phyloP scores from a whole-genome alignment of 257 asterid species.

The Solanum phureja region DNA sequence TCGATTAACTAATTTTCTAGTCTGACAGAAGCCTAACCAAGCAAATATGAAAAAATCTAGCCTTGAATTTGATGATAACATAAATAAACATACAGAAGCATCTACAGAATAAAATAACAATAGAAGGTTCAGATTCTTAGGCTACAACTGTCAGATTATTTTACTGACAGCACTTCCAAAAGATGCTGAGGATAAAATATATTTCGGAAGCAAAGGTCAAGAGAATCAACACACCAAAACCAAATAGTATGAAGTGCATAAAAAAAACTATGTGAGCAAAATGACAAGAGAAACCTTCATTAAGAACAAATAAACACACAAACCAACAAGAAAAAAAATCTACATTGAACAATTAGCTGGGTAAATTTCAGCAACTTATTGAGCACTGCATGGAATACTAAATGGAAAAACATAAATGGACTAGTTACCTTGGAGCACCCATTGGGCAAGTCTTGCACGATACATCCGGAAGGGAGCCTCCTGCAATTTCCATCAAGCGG shows the following conservation, averaged over 20 bases:
- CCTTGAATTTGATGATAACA: neutral
- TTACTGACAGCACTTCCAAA: neutral
- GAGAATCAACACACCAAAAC: neutral
- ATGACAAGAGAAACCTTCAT: neutral
- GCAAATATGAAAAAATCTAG: neutral
- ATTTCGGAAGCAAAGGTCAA: slow-evolving; percentile 3
- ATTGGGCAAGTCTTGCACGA: slow-evolving; percentile 57
- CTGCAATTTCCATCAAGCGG: slow-evolving; percentile 34
- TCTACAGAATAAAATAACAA: neutral
- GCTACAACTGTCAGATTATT: slow-evolving; percentile 1
- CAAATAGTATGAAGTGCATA: neutral
- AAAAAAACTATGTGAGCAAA: neutral
- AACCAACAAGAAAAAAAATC: neutral
- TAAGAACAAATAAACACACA: neutral
- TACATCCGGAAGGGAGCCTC: slow-evolving; percentile 88
- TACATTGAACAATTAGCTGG: neutral
- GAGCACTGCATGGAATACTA: neutral
- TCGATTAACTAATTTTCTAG: slow-evolving; percentile 9
- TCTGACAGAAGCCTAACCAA: slow-evolving; percentile 7
- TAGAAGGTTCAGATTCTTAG: slow-evolving; percentile 11
- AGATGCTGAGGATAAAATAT: neutral
- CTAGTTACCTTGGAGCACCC: slow-evolving; percentile 64
- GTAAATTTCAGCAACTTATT: neutral
- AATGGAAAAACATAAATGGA: neutral
- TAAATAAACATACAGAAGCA: slow-evolving; percentile 2